A percentile compares a stretch with the other conserved stretches of the same genome.
These are phyloP conservation scores for Bipolaris gigantea DNA, from an alignment of 2,329 filamentous ascomycete species.

Conservation along the genomic window DNA sequence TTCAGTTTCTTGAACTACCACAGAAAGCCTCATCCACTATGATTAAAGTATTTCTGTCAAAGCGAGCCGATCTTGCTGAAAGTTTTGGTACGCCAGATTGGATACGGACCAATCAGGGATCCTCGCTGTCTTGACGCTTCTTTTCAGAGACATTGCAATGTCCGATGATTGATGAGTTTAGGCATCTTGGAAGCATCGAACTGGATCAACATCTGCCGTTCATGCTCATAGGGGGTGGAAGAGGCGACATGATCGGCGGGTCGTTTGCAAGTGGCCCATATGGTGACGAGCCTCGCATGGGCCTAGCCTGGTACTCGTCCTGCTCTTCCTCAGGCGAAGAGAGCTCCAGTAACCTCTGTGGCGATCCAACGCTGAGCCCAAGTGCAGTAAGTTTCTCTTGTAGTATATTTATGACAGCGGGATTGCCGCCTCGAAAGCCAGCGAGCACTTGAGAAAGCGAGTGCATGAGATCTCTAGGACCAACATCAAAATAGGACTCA, in stretches of 20 bases:
- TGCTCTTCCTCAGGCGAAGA: slow-evolving; percentile 39
- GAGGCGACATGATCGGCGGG: slow-evolving; percentile 15
- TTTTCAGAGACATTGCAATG: neutral
- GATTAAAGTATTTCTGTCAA: too few relatives aligned
- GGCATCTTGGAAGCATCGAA: neutral
- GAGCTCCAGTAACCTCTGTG: slow-evolving; percentile 35
- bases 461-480: slow-evolving; percentile 40
- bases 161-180: neutral
- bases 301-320: slow-evolving; percentile 29
- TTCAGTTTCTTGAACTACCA: too few relatives aligned
- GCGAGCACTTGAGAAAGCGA: slow-evolving; percentile 35
- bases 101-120: neutral
- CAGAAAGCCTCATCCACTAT: too few relatives aligned
- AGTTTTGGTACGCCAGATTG: neutral
- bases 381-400: slow-evolving; percentile 37
- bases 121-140: neutral
- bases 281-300: slow-evolving; percentile 23
- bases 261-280: slow-evolving; percentile 11
- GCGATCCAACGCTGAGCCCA: slow-evolving; percentile 32
- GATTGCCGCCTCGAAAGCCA: slow-evolving; percentile 39
- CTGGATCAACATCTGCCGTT: slow-evolving; percentile 4
- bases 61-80: neutral
- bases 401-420: slow-evolving; percentile 38
- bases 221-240: slow-evolving; percentile 23
- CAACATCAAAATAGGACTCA: slow-evolving; percentile 35